Base-by-base conservation (phyloP, 192 early-diverging fungal genomes). In the Coemansia sp. region DNA sequence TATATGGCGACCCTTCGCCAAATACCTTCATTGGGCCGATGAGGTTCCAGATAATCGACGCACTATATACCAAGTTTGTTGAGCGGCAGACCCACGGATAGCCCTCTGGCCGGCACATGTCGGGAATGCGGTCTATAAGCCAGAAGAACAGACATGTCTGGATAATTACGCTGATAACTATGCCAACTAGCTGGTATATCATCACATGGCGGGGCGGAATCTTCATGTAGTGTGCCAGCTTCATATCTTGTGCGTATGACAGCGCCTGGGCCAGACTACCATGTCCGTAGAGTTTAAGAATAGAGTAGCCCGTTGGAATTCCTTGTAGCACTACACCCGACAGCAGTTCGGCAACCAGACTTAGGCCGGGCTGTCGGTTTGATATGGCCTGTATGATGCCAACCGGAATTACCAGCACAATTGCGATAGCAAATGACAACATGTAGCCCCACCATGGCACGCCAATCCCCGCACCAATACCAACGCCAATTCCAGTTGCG, bases 221-320 rank as follows among this genome's bases (percentile, higher is more conserved):
- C 75, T 92, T 92, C 86, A 91, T 88, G 62, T 92, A 92, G 61
- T 90, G 88, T 3, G 87, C 91, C 6, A 92, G 77, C 69, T 91
- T 92, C 62, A 90, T 76, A 60, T 92, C 90, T 51, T 75, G 73
- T 0, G 78, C 72, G n/a, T 94, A 88, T 5, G 83, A 80, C 29
- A 95, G 63, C 27, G 87, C 88, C 70, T 98, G 94, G 15, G 82
- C 68, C 62, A 92, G 74, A 35, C 87, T 84, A 27, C 87, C 92
- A 63, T 87, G 86, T 59, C 89, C 91, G 49, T 92, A 86, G 29
- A 92, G 87, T 72, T 96, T 96, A 84, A 93, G 93, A 12, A 88
- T 84, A 49, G 92, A 86, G 61, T 93, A 90, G 14, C 86, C 89
- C 19, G 92, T 88, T 19, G 92, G 85, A 19, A 92, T 75, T 11